A percentile compares a stretch with the other conserved stretches of the same genome.
phyloP scores from a whole-genome alignment of 192 early-diverging fungal species.

The Backusella liffmaniae region DNA sequence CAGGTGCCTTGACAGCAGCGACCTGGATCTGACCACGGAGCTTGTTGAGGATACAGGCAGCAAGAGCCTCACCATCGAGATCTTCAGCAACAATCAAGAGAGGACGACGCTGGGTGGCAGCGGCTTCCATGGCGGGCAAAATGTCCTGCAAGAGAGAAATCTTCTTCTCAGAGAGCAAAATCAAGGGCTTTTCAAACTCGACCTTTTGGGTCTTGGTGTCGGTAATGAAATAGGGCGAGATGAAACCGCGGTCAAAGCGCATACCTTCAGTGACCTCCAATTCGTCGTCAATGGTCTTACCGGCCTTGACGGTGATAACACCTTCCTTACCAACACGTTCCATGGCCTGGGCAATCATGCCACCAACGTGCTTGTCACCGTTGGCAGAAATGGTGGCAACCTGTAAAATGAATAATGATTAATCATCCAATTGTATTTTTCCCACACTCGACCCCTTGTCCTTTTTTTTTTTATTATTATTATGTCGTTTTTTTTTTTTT shows the following conservation, averaged over 20 bases:
- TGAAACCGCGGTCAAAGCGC: conserved; percentile 99
- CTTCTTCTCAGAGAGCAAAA: conserved; percentile 98
- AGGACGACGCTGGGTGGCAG: conserved; percentile 93
- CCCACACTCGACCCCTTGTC: background rate
- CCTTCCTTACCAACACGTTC: conserved; percentile 99
- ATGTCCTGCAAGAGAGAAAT: conserved; percentile 95
- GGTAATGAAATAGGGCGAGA: conserved; percentile 99
- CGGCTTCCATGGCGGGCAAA: conserved; percentile 92
- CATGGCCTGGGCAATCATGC: conserved; percentile 98
- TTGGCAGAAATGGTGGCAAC: conserved; percentile 99
- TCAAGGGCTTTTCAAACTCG: conserved; percentile 99
- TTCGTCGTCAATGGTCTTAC: conserved; percentile 99
- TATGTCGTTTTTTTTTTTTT: background rate
- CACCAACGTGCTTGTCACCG: conserved; percentile 96
- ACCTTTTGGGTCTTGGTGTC: conserved; percentile 98
- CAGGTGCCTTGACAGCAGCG: conserved; percentile 97
- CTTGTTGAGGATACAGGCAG: conserved; percentile 99
- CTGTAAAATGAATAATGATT: conserved; percentile 17
- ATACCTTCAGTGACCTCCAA: conserved; percentile 99
- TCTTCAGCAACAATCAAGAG: conserved; percentile 98
- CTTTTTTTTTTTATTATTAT: background rate
- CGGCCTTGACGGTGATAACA: conserved; percentile 99
- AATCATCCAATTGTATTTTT: background rate
- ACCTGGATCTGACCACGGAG: conserved; percentile 97
- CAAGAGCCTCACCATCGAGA: conserved; percentile 98